Base-by-base conservation (phyloP, 2,329 filamentous ascomycete species). In the Claviceps capensis region DNA sequence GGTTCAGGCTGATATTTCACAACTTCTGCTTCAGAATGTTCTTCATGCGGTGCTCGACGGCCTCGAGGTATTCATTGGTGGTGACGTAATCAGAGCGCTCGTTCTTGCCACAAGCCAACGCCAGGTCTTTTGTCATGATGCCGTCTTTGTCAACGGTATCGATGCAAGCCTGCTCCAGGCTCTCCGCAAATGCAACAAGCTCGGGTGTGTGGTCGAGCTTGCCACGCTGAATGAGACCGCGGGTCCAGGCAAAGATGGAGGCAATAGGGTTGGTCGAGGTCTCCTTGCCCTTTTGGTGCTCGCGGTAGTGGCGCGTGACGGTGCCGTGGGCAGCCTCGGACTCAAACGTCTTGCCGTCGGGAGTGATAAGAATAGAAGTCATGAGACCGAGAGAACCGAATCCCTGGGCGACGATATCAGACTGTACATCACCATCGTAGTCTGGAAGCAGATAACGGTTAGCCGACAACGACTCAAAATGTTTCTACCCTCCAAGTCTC, bases 41-140 rank as follows among this genome's bases (percentile, higher is more conserved):
- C 81, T 91, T 90, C 73, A 98, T 78, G 64, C 89, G 78, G 71
- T 81, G 83, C 82, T 97, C 91, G 49, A 97, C 91, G 42, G 91
- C 91, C 65, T 86, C 81, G 65, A 98, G 74, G 75, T 97, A 98
- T 74, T 95, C 86, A 60, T 77, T 80, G 53, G 91, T 97, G 50
- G 89, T 96, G 60, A 95, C 93, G 72, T 90, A 97, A 65, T 88
- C 84, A 62, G 81, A 81, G 59, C 87, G 81, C 56, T 80, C 84
- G 62, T 85, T 89, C 78, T 90, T 90, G 63, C 93, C 93, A 68
- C 87, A 93, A 48, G 90, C 86, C 54, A 97, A 80, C n/a, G 93
- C 93, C 62, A 98, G 73, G 71, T 98, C 93, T 82, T 98, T 98
- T 69, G 93, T 98, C 93, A 97, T 98, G 74, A 97, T 86, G 57